Conservation (phyloP, 768 basidiomycete genomes). For the Thelephora aurantiotincta region DNA sequence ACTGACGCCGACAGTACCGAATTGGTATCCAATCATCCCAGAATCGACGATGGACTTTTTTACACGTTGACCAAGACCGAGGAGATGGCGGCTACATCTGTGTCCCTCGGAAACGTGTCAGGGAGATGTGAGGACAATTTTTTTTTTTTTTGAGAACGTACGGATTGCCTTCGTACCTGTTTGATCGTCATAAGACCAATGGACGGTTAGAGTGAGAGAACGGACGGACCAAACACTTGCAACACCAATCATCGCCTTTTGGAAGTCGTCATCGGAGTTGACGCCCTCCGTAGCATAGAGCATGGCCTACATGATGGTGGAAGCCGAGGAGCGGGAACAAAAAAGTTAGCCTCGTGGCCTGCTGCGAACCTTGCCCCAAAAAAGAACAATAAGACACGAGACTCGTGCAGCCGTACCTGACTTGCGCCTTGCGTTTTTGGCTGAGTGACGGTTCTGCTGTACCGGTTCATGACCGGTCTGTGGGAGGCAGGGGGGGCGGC, state of each 20-base stretch:
- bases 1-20: slow-evolving; percentile 94
- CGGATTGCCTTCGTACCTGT: slow-evolving; percentile 98
- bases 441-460: slow-evolving; percentile 75
- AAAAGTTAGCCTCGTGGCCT: no score
- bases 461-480: slow-evolving; percentile 32
- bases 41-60: slow-evolving; percentile 63
- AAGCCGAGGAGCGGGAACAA: no score
- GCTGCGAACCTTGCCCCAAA: not conserved
- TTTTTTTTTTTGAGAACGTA: slow-evolving; percentile 28
- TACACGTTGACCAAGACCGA: slow-evolving; percentile 76
- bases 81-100: slow-evolving; percentile 91
- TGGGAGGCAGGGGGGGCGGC: slow-evolving; percentile 6
- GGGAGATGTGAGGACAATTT: not conserved
- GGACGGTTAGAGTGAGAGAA: slow-evolving; percentile 6
- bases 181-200: slow-evolving; percentile 7
- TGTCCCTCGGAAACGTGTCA: not conserved
- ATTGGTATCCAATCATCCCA: slow-evolving; percentile 87
- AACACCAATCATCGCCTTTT: slow-evolving; percentile 95
- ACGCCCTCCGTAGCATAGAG: slow-evolving; percentile 97
- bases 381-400: not conserved
- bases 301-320: slow-evolving; percentile 62
- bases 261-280: slow-evolving; percentile 63
- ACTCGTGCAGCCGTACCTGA: slow-evolving; percentile 36
- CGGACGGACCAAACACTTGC: slow-evolving; percentile 82
- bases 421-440: slow-evolving; percentile 93